These are phyloP conservation scores for Allium sativum DNA, from an alignment of 106 monocot genomes.

Conservation along the genomic window DNA sequence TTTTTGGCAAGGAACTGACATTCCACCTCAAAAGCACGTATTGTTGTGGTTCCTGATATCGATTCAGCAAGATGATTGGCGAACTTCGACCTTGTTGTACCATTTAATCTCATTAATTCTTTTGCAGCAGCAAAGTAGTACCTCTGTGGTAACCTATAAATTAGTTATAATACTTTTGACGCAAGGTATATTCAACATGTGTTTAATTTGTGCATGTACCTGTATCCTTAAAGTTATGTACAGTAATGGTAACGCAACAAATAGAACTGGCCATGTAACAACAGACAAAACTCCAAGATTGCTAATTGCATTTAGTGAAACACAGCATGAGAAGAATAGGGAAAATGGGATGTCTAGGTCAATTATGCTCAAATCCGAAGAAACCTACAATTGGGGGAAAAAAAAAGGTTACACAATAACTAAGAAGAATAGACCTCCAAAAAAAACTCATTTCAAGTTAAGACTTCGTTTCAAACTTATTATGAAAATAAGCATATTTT, in stretches of 20 bases:
- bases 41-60: slow-evolving; percentile 54
- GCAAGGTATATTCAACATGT: not conserved
- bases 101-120: slow-evolving; percentile 90
- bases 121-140: slow-evolving; percentile 88
- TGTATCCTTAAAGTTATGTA: slow-evolving; percentile 57
- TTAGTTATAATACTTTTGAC: not conserved
- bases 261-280: slow-evolving; percentile 81
- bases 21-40: slow-evolving; percentile 77
- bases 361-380: slow-evolving; percentile 78
- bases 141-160: slow-evolving; percentile 25
- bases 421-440: no score
- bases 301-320: slow-evolving; percentile 62
- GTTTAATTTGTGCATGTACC: slow-evolving; percentile 29
- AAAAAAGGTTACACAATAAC: not conserved
- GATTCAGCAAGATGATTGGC: slow-evolving; percentile 91
- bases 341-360: slow-evolving; percentile 87
- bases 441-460: no score
- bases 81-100: slow-evolving; percentile 80
- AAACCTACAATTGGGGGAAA: no score
- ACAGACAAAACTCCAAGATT: slow-evolving; percentile 71
- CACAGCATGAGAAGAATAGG: slow-evolving; percentile 44
- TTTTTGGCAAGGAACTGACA: slow-evolving; percentile 45
- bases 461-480: no score
- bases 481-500: no score
- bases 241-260: slow-evolving; percentile 63